Percentiles rank a stretch among this genome's conserved stretches.
Evolutionary conservation across 768 basidiomycete genomes (phyloP).

Genomic region (Wakefieldia striispora): DNA sequence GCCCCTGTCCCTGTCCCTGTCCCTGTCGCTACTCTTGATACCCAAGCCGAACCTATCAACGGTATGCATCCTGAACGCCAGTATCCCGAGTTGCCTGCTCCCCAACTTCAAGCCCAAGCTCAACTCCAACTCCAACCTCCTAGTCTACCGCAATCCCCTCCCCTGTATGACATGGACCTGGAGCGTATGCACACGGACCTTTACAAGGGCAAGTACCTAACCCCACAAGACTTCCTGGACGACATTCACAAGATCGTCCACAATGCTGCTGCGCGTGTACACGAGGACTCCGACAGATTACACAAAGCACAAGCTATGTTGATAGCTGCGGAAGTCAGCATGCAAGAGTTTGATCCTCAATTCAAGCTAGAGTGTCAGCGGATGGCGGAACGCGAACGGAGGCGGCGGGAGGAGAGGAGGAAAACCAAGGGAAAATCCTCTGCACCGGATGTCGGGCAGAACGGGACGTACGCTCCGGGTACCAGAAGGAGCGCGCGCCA

Average conservation of each 20-base stretch:
- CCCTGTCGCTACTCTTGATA: constrained; percentile 19
- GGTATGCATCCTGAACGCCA: constrained; percentile 30
- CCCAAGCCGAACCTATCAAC: constrained; percentile 38
- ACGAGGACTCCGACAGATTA: constrained; percentile 71
- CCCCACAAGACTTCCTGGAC: constrained; percentile 83
- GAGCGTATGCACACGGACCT: constrained; percentile 87
- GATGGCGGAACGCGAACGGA: constrained; percentile 76
- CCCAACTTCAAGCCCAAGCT: constrained; percentile 35
- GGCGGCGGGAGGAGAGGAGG: constrained; percentile 53
- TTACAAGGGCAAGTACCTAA: constrained; percentile 82
- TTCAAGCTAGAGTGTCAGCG: constrained; percentile 83
- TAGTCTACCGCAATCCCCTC: constrained; percentile 38
- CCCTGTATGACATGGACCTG: constrained; percentile 83
- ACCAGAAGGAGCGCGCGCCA: constrained; percentile 69
- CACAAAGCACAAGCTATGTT: constrained; percentile 88
- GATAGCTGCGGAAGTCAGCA: constrained; percentile 79
- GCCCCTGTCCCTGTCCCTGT: too few species aligned
- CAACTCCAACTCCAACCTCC: constrained; percentile 37
- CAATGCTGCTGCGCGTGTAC: constrained; percentile 56
- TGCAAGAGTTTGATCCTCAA: constrained; percentile 79
- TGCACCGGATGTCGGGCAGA: constrained; percentile 25
- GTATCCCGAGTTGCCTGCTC: constrained; percentile 21
- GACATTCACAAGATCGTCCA: constrained; percentile 81
- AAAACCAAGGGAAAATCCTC: constrained; percentile 36
- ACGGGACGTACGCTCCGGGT: constrained; percentile 43